Percentiles rank a stretch among this genome's conserved stretches.
phyloP scores from a whole-genome alignment of 768 basidiomycete species.

The Stropharia rugosoannulata region DNA sequence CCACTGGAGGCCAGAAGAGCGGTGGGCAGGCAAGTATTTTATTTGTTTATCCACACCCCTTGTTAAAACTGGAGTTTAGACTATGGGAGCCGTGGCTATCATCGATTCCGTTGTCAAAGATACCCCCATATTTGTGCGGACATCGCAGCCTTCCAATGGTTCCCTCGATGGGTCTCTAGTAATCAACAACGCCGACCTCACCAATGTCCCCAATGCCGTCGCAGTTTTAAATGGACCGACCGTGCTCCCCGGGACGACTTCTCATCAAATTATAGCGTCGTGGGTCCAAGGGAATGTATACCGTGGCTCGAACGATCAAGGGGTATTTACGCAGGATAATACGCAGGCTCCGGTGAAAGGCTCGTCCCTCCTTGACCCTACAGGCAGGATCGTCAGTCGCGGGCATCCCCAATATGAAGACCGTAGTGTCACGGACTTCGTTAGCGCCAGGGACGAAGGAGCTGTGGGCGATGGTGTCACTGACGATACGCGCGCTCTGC shows the following conservation, averaged over 20 bases:
- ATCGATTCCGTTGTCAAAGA: slow-evolving; percentile 61
- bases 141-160: slow-evolving; percentile 44
- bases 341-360: slow-evolving; percentile 53
- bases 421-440: slow-evolving; percentile 61
- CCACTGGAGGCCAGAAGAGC: slow-evolving; percentile 42
- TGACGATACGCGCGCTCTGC: slow-evolving; percentile 72
- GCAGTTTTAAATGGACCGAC: slow-evolving; percentile 49
- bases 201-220: slow-evolving; percentile 60
- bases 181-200: slow-evolving; percentile 60
- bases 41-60: not conserved
- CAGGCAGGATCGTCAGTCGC: slow-evolving; percentile 62
- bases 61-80: slow-evolving; percentile 27
- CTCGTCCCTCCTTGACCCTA: slow-evolving; percentile 46
- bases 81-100: slow-evolving; percentile 58
- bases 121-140: slow-evolving; percentile 61
- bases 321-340: slow-evolving; percentile 47
- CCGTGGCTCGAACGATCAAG: slow-evolving; percentile 41
- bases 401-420: slow-evolving; percentile 66
- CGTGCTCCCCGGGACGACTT: slow-evolving; percentile 49
- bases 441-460: slow-evolving; percentile 69
- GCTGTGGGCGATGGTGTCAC: slow-evolving; percentile 74
- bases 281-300: slow-evolving; percentile 83
- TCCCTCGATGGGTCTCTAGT: slow-evolving; percentile 58
- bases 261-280: slow-evolving; percentile 42
- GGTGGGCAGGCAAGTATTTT: slow-evolving; percentile 32